Evolutionary conservation across 148 eudicot species (phyloP), one percentile per base, ranked within the genome.

Genomic region (Spergularia bocconei): DNA sequence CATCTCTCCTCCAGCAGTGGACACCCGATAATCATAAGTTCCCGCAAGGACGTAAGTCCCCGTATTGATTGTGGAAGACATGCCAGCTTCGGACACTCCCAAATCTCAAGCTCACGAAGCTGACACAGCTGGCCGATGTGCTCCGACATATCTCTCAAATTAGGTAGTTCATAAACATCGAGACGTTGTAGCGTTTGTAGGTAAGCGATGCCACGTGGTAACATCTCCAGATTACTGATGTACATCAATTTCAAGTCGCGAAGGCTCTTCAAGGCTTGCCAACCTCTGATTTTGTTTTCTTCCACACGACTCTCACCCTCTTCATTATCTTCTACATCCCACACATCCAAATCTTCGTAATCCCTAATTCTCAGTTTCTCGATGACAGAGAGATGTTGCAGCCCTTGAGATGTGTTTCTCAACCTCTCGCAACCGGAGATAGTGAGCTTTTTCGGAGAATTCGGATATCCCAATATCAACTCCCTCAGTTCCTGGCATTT

Each of bases 41-140:
- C 1, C 19, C 39, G 63, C 19, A 74, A n/a, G 29, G 69, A 52
- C 2, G 69, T 14, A 54, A 63, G 77, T 25, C 64, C 33, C 1
- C 60, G 11, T 7, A 74, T 13, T 52, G 77, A 63, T 6, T 29
- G 16, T 33, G 77, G 77, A 52, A 75, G 63, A 13, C 54, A 47
- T 5, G 20, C 19, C 13, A 54, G 11, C 17, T 61, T 13, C 0
- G 41, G 75, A 13, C 65, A 72, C 0, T 0, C 0, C 0, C 0
- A 1, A 11, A 73, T 48, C 1, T 0, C 2, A 52, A 53, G 73
- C 11, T 14, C 11, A 4, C 21, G 73, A 13, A 70, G 73, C 21
- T 20, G 36, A 13, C 61, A 51, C 4, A 53, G 60, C 41, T 7
- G 11, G 20, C 73, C 73, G 52, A 70, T 51, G 19, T 51, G 23